Conservation (phyloP, 148 eudicot species). For the Rhododendron williamsianum region DNA sequence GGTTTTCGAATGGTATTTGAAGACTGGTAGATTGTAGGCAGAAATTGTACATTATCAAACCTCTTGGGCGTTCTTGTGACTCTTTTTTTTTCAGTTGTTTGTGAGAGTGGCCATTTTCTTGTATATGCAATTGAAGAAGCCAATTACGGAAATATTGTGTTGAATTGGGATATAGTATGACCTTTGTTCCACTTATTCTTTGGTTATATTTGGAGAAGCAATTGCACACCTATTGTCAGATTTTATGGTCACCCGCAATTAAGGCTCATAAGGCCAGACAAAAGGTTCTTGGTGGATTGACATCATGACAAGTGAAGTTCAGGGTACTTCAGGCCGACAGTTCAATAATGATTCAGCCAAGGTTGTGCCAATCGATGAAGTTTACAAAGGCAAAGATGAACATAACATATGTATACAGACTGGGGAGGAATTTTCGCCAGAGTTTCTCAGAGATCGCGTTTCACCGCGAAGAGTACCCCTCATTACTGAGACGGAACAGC, state of each 20-base stretch:
- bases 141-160: not conserved
- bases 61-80: not conserved
- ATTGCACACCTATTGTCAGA: not conserved
- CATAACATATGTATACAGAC: slow-evolving; percentile 71
- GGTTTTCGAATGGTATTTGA: not conserved
- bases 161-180: not conserved
- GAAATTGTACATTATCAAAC: not conserved
- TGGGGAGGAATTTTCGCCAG: slow-evolving; percentile 80
- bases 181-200: not conserved
- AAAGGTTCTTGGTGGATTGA: not conserved
- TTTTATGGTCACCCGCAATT: not conserved
- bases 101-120: not conserved
- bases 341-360: slow-evolving; percentile 16
- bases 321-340: slow-evolving; percentile 31
- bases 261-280: not conserved
- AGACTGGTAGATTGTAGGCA: not conserved
- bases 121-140: not conserved
- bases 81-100: not conserved
- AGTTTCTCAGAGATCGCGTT: slow-evolving; percentile 68
- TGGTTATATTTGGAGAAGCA: not conserved
- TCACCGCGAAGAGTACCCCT: slow-evolving; percentile 32
- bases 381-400: slow-evolving; percentile 23
- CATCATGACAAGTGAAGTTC: slow-evolving; percentile 49
- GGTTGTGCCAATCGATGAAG: slow-evolving; percentile 26
- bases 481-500: slow-evolving; percentile 24